Percentiles rank a stretch among this genome's conserved stretches.
These are phyloP conservation scores for Mayamaea pseudoterrestris DNA, from an alignment of 108 stramenopile genomes.

Conservation along the genomic window DNA sequence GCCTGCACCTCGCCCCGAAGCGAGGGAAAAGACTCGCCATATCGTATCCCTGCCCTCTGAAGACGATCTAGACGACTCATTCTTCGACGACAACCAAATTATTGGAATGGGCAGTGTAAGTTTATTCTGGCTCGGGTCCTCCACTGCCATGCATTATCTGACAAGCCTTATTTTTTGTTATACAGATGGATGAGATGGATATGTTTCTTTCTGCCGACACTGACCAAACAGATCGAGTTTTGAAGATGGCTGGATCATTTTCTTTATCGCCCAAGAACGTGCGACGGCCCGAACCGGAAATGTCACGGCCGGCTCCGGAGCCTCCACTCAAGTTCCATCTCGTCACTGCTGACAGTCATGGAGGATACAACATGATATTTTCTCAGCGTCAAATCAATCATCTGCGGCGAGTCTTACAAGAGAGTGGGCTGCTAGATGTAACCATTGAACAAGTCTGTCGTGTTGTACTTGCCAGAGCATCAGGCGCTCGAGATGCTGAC, in stretches of 20 bases:
- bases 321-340: slow-evolving; percentile 65
- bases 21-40: too few species aligned
- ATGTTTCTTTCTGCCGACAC: slow-evolving; percentile 36
- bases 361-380: slow-evolving; percentile 67
- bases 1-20: background rate
- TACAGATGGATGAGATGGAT: slow-evolving; percentile 48
- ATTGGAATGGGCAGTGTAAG: slow-evolving; percentile 40
- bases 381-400: slow-evolving; percentile 58
- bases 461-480: slow-evolving; percentile 48
- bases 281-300: slow-evolving; percentile 5
- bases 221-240: slow-evolving; percentile 6
- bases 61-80: slow-evolving; percentile 26
- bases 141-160: background rate
- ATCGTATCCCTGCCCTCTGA: slow-evolving; percentile 31
- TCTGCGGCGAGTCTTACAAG: slow-evolving; percentile 51
- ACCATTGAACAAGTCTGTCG: slow-evolving; percentile 54
- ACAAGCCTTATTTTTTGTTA: background rate
- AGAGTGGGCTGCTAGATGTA: slow-evolving; percentile 56
- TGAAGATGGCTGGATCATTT: slow-evolving; percentile 3
- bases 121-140: background rate
- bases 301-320: background rate
- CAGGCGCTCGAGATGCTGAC: too few species aligned
- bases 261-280: slow-evolving; percentile 18
- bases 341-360: slow-evolving; percentile 37
- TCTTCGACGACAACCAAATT: slow-evolving; percentile 33